Evolutionary conservation across 495 filamentous ascomycete genomes (phyloP).

Genomic region (Penicillium lividum): DNA sequence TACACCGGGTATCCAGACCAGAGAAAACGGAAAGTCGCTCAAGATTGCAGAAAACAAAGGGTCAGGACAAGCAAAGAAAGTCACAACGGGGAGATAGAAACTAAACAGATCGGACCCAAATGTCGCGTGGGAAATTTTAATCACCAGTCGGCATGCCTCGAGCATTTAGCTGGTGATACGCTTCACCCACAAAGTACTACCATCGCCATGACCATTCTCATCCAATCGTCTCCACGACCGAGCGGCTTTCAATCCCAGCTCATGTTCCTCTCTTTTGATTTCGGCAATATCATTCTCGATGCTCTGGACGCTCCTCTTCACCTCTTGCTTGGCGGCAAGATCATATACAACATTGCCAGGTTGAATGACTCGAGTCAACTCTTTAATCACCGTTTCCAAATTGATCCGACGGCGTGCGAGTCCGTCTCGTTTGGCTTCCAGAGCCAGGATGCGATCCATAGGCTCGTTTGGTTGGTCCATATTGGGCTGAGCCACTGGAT

Average conservation of each 20-base stretch:
- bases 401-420: conserved; percentile 68
- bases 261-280: conserved; percentile 78
- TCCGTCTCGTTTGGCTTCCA: conserved; percentile 66
- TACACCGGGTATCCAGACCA: conserved; percentile 21
- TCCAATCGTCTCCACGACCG: conserved; percentile 77
- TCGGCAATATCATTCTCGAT: conserved; percentile 76
- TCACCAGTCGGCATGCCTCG: neutral
- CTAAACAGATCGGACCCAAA: neutral
- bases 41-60: neutral
- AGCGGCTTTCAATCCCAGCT: conserved; percentile 79
- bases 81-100: neutral
- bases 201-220: conserved; percentile 69
- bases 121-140: neutral
- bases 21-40: conserved; percentile 5
- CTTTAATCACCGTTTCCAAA: conserved; percentile 67
- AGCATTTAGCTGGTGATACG: conserved; percentile 55
- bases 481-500: conserved; percentile 58
- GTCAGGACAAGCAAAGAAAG: neutral
- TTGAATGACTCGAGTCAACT: conserved; percentile 65
- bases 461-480: conserved; percentile 55
- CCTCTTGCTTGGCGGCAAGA: conserved; percentile 58
- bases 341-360: conserved; percentile 60
- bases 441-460: conserved; percentile 59
- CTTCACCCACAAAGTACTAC: conserved; percentile 79
- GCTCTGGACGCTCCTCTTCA: conserved; percentile 70